Conservation (phyloP, 805 yeast genomes). For the Ogataea zsoltii region DNA sequence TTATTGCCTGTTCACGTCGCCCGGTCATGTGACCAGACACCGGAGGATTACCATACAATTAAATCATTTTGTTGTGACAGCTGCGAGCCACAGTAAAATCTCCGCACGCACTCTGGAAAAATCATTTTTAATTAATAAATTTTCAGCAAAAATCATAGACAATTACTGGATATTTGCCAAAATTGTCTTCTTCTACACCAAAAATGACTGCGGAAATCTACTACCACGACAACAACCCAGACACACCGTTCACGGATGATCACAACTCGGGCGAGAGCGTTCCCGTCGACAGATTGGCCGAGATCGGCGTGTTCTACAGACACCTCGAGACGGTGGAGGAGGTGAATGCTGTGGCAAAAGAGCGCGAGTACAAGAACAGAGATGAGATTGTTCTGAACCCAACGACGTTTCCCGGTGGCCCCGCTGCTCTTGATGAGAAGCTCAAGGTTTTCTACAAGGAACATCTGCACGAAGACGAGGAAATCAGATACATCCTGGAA, state of each 20-base stretch:
- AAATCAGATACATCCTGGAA: slow-evolving; percentile 83
- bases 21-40: too few species aligned
- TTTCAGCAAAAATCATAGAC: too few species aligned
- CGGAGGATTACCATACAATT: too few species aligned
- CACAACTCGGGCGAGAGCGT: slow-evolving; percentile 73
- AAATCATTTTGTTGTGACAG: too few species aligned
- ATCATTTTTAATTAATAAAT: too few species aligned
- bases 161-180: too few species aligned
- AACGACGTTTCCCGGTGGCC: slow-evolving; percentile 61
- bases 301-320: slow-evolving; percentile 70
- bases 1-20: too few species aligned
- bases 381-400: slow-evolving; percentile 67
- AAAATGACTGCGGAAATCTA: slow-evolving; percentile 36
- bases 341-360: slow-evolving; percentile 65
- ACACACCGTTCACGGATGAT: slow-evolving; percentile 61
- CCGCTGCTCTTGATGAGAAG: slow-evolving; percentile 59
- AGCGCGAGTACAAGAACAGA: slow-evolving; percentile 76
- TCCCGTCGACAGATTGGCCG: slow-evolving; percentile 45
- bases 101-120: too few species aligned
- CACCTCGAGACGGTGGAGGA: slow-evolving; percentile 49
- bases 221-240: slow-evolving; percentile 62
- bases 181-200: background rate
- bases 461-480: slow-evolving; percentile 96
- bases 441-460: slow-evolving; percentile 73
- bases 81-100: too few species aligned